Evolutionary conservation across 768 basidiomycete species (phyloP).

Genomic region (Suillus fuscotomentosus): DNA sequence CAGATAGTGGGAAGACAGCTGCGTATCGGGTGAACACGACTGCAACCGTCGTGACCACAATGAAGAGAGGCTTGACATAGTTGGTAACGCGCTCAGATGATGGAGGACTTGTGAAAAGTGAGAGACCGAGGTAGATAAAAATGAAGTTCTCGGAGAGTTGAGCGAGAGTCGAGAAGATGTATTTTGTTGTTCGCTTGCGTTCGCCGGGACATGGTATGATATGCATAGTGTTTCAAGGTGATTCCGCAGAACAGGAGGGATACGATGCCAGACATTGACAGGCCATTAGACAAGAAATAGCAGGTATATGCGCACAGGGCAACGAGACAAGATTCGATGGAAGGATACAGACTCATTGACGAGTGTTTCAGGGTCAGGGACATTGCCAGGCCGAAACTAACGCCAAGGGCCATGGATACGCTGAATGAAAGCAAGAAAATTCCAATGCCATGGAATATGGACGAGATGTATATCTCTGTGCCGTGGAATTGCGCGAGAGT

Average conservation of each 20-base stretch:
- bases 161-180: slow-evolving; percentile 92
- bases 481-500: slow-evolving; percentile 93
- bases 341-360: slow-evolving; percentile 80
- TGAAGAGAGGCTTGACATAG: slow-evolving; percentile 95
- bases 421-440: slow-evolving; percentile 96
- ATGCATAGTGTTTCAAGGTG: slow-evolving; percentile 99
- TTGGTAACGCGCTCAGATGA: slow-evolving; percentile 71
- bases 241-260: slow-evolving; percentile 98
- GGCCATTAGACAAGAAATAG: slow-evolving; percentile 98
- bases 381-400: slow-evolving; percentile 86
- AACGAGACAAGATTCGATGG: slow-evolving; percentile 95
- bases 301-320: slow-evolving; percentile 93
- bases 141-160: slow-evolving; percentile 98
- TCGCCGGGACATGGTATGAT: slow-evolving; percentile 96
- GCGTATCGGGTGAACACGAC: slow-evolving; percentile 95
- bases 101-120: slow-evolving; percentile 90
- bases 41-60: slow-evolving; percentile 85
- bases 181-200: slow-evolving; percentile 95
- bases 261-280: slow-evolving; percentile 94
- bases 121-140: slow-evolving; percentile 97
- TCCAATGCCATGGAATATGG: slow-evolving; percentile 94
- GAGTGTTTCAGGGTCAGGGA: slow-evolving; percentile 95
- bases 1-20: slow-evolving; percentile 93
- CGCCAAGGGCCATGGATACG: slow-evolving; percentile 92
- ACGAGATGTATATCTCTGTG: slow-evolving; percentile 78